Percentiles rank a stretch among this genome's conserved stretches.
phyloP scores from a whole-genome alignment of 2,329 filamentous ascomycete genomes.

The Exutisphaerella laricina region DNA sequence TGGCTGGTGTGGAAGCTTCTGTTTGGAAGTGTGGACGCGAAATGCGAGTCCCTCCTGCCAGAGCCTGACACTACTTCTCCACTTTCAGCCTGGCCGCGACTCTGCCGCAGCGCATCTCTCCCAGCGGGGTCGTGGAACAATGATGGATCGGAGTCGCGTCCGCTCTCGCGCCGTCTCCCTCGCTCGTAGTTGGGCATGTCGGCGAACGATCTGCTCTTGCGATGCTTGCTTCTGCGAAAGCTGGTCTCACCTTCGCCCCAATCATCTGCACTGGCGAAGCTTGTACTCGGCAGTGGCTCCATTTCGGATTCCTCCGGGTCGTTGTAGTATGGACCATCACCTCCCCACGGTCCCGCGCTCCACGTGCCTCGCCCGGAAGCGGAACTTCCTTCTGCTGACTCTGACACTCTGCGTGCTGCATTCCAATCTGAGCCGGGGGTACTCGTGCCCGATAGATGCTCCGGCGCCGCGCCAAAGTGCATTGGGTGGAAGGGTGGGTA shows the following conservation, averaged over 20 bases:
- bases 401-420: conserved; percentile 68
- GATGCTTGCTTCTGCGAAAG: conserved; percentile 26
- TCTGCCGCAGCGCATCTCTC: conserved; percentile 27
- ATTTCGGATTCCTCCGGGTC: conserved; percentile 22
- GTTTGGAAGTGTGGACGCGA: conserved; percentile 35
- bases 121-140: conserved; percentile 29
- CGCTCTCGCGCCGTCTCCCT: conserved; percentile 37
- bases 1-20: conserved; percentile 24
- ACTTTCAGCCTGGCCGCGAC: conserved; percentile 30
- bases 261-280: conserved; percentile 26
- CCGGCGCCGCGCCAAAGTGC: conserved; percentile 87
- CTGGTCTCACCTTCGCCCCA: conserved; percentile 18
- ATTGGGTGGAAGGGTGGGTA: conserved; percentile 77
- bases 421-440: conserved; percentile 80
- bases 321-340: conserved; percentile 31
- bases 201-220: conserved; percentile 62
- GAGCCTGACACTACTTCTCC: conserved; percentile 10
- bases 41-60: conserved; percentile 48
- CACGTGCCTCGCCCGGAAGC: conserved; percentile 38
- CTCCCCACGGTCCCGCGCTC: conserved; percentile 46
- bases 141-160: conserved; percentile 42
- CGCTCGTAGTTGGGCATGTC: conserved; percentile 78
- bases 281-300: conserved; percentile 32
- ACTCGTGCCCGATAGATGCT: conserved; percentile 71
- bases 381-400: conserved; percentile 42